A percentile compares a stretch with the other conserved stretches of the same genome.
Conservation (phyloP, 2,329 filamentous ascomycete genomes). For the Neofusicoccum sp. region DNA sequence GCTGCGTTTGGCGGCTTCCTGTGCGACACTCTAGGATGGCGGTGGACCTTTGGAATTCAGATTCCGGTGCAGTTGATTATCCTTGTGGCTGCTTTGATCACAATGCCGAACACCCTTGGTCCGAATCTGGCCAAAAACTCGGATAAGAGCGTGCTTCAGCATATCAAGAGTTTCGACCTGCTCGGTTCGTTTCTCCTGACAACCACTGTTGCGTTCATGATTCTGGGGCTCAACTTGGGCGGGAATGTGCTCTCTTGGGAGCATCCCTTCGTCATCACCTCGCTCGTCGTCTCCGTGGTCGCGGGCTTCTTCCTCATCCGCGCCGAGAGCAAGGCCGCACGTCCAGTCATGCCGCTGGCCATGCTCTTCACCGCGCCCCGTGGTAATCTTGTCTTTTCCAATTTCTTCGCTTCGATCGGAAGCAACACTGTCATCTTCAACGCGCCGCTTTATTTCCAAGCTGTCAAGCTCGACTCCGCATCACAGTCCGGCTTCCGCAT, state of each 20-base stretch:
- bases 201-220: constrained; percentile 47
- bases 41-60: constrained; percentile 64
- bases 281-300: constrained; percentile 43
- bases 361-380: constrained; percentile 48
- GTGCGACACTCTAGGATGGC: constrained; percentile 69
- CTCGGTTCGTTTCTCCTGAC: constrained; percentile 50
- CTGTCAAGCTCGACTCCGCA: constrained; percentile 55
- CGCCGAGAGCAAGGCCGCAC: constrained; percentile 38
- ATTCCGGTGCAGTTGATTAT: constrained; percentile 49
- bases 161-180: constrained; percentile 50
- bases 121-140: constrained; percentile 43
- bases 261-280: constrained; percentile 50
- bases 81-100: constrained; percentile 43
- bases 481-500: constrained; percentile 72
- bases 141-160: constrained; percentile 40
- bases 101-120: constrained; percentile 46
- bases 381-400: constrained; percentile 51
- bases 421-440: constrained; percentile 64
- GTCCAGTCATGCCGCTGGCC: constrained; percentile 50
- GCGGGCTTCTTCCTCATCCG: constrained; percentile 41
- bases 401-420: constrained; percentile 51
- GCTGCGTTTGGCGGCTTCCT: constrained; percentile 69
- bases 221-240: constrained; percentile 53
- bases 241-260: constrained; percentile 53
- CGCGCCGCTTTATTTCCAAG: constrained; percentile 65